These are phyloP conservation scores for Jaltomata sinuosa DNA, from an alignment of 257 asterid species.

Conservation along the genomic window DNA sequence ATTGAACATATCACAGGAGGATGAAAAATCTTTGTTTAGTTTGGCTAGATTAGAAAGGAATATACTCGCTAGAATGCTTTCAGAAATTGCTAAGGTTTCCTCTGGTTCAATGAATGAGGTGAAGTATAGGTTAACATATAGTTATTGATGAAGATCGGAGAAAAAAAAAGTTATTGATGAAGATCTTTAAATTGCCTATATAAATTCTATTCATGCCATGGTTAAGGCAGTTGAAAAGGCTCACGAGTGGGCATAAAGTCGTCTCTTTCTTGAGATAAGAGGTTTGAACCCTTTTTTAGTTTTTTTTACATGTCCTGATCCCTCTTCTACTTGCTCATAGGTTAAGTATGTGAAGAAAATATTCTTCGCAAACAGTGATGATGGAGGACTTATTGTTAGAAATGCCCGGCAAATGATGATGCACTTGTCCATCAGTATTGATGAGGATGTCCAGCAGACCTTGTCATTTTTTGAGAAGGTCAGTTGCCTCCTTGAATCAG, in stretches of 20 bases:
- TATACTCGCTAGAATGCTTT: not conserved
- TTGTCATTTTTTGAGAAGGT: constrained; percentile 92
- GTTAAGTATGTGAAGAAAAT: constrained; percentile 79
- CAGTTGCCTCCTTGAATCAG: not conserved
- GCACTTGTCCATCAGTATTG: constrained; percentile 60
- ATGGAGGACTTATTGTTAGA: constrained; percentile 38
- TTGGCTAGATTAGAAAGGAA: not conserved
- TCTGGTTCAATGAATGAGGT: not conserved
- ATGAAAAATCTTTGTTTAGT: not conserved
- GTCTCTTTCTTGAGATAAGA: not conserved
- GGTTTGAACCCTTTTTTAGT: not conserved
- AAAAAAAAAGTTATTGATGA: not conserved
- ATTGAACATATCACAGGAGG: not conserved
- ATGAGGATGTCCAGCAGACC: constrained; percentile 89
- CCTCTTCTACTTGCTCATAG: constrained; percentile 30
- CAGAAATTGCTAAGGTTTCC: not conserved
- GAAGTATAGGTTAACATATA: not conserved
- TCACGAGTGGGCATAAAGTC: not conserved
- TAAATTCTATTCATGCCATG: not conserved
- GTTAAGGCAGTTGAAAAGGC: not conserved
- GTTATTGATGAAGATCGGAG: not conserved
- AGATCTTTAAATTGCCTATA: not conserved
- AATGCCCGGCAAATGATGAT: constrained; percentile 82
- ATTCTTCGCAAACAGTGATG: constrained; percentile 63
- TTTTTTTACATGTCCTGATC: not conserved